Evolutionary conservation across 2,329 filamentous ascomycete species (phyloP).

Genomic region (Fusarium dlaminii): DNA sequence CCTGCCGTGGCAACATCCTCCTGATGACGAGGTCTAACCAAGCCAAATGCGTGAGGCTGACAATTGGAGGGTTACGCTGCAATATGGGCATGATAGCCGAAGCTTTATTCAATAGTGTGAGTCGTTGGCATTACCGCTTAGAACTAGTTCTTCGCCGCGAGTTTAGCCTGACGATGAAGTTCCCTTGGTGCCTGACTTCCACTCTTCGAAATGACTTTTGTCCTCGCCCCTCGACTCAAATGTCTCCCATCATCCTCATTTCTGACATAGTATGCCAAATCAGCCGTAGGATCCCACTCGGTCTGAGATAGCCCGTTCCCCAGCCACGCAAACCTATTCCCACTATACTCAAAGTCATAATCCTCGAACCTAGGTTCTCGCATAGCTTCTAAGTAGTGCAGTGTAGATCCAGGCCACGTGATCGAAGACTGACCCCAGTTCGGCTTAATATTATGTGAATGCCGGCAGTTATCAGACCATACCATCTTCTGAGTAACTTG

Average conservation of each 20-base stretch:
- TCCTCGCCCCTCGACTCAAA: neutral
- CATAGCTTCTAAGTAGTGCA: constrained; percentile 22
- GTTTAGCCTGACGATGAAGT: constrained; percentile 14
- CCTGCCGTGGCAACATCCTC: too few relatives aligned
- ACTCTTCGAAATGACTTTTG: constrained; percentile 9
- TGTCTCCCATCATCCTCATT: constrained; percentile 17
- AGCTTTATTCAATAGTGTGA: too few relatives aligned
- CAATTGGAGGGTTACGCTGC: too few relatives aligned
- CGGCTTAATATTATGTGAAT: constrained; percentile 17
- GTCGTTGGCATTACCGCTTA: too few relatives aligned
- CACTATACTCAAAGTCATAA: constrained; percentile 12
- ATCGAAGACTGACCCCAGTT: constrained; percentile 29
- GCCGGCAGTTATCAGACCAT: constrained; percentile 22
- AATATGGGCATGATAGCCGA: too few relatives aligned
- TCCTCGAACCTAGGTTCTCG: constrained; percentile 15
- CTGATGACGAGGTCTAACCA: too few relatives aligned
- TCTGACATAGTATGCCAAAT: constrained; percentile 26
- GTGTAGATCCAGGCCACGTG: constrained; percentile 20
- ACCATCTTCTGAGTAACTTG: constrained; percentile 23
- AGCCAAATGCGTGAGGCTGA: too few relatives aligned
- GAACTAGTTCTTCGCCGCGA: neutral
- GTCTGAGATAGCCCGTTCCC: constrained; percentile 15
- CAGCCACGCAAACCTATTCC: constrained; percentile 13
- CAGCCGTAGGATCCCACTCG: constrained; percentile 26
- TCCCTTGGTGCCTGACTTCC: neutral